phyloP scores from a whole-genome alignment of 139 green algal genomes.

The Chlamydomonas asymmetrica region DNA sequence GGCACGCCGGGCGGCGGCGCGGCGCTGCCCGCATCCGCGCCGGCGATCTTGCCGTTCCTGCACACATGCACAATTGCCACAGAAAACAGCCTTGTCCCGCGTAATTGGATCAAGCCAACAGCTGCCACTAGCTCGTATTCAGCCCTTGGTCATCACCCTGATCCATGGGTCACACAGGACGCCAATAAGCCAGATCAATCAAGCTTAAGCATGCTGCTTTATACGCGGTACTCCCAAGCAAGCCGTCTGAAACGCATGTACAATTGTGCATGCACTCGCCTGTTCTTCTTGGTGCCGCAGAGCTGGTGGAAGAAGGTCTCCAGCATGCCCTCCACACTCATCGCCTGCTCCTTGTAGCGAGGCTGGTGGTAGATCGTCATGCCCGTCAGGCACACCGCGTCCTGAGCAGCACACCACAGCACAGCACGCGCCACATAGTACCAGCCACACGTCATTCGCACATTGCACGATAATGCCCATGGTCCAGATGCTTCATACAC shows the following conservation, averaged over 20 bases:
- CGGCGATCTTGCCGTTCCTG: too few species aligned
- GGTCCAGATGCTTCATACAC: too few species aligned
- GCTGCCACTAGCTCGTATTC: not conserved
- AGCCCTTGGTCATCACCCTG: not conserved
- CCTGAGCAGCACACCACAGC: too few species aligned
- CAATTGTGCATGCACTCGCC: conserved; percentile 1
- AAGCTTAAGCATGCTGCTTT: too few species aligned
- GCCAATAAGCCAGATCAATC: too few species aligned
- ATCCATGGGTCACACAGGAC: not conserved
- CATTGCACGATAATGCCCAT: too few species aligned
- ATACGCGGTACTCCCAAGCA: too few species aligned
- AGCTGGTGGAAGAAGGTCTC: conserved; percentile 47
- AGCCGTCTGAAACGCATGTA: too few species aligned
- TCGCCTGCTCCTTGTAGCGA: conserved; percentile 31
- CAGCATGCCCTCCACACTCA: conserved; percentile 36
- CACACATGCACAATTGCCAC: too few species aligned
- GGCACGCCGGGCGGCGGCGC: conserved; percentile 3
- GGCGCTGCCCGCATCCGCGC: conserved; percentile 6
- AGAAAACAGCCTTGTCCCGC: too few species aligned
- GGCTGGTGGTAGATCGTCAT: conserved; percentile 40
- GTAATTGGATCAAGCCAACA: not conserved
- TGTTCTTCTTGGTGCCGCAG: conserved; percentile 23
- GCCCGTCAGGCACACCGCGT: conserved; percentile 35
- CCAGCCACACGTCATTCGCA: too few species aligned
- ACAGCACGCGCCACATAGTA: too few species aligned